phyloP scores from a whole-genome alignment of 2,329 filamentous ascomycete species.

The Sporothrix brasiliensis region DNA sequence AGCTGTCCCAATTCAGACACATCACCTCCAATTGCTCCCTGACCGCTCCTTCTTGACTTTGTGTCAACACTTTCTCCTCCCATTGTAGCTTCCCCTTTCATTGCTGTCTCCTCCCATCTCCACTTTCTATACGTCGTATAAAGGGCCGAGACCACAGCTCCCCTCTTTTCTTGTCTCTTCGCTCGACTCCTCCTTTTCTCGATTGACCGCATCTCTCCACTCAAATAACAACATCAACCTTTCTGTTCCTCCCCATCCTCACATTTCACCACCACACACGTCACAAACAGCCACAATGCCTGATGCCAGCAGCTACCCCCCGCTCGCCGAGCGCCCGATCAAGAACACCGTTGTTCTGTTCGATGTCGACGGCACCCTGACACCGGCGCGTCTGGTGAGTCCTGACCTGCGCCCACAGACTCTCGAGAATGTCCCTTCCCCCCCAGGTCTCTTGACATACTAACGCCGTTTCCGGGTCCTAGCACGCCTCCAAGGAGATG shows the following conservation, averaged over 20 bases:
- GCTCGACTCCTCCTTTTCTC: background rate
- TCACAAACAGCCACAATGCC: conserved; percentile 24
- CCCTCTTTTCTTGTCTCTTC: background rate
- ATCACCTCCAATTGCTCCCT: background rate
- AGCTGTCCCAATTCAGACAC: conserved; percentile 26
- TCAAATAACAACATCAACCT: background rate
- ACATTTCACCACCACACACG: background rate
- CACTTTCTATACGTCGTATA: conserved; percentile 20
- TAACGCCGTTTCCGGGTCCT: conserved; percentile 16
- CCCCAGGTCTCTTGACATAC: background rate
- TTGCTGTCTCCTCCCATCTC: conserved; percentile 6
- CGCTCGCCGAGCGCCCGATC: conserved; percentile 79
- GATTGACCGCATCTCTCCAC: conserved; percentile 16
- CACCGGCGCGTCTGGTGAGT: conserved; percentile 73
- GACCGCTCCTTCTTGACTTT: conserved; percentile 30
- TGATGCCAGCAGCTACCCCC: conserved; percentile 57
- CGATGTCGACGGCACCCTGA: conserved; percentile 93
- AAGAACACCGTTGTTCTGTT: conserved; percentile 95
- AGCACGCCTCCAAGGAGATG: conserved; percentile 78
- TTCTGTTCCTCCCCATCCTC: background rate
- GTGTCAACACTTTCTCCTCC: conserved; percentile 5
- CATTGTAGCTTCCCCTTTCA: conserved; percentile 2
- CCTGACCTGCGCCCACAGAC: background rate
- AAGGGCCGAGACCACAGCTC: conserved; percentile 11
- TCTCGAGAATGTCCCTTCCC: background rate